Evolutionary conservation across 768 basidiomycete genomes (phyloP), one percentile per base, ranked within the genome.

Genomic region (Daedaleopsis sinensis): DNA sequence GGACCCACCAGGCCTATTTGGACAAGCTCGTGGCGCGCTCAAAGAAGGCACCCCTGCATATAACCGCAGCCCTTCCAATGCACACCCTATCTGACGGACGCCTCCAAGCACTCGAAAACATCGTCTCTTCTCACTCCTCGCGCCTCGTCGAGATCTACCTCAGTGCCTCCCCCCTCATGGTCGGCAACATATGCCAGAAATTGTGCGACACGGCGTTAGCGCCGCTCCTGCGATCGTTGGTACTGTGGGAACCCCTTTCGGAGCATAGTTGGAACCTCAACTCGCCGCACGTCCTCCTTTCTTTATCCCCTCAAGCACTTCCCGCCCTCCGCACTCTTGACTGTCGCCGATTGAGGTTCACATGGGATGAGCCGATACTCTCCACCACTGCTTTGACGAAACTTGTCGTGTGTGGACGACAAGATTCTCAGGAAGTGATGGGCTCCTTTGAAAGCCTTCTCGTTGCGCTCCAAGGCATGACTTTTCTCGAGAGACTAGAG

Each of bases 1-100:
- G 59, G 12, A 56, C 58, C 5, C 21, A 23, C 3, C 51, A 36
- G n/a, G n/a, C 21, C 23, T 39, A 44, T 13, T 49, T 57, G 11
- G 44, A 62, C 13, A 36, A 38, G 12, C 5, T 62, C 6, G 50
- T 62, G 18, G 27, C 38, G 16, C 57, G 57, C 3, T 62, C 64
- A 3, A 59, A 59, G 54, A 56, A 49, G 18, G 57, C 58, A 1
- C 64, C 64, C 7, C 19, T 65, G n/a, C 50, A 56, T 16, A 35
- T 65, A 12, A n/a, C 42, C 12, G 61, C 55, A 1, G 36, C 43
- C 50, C 1, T 62, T 8, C 16, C 35, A 5, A 53, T 50, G 7
- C 0, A 35, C 3, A n/a, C 21, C 39, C 39, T 10, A 7, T 32
- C 27, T 32, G 27, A 32, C 39, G 39, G 18, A 10, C n/a, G n/a